These are phyloP conservation scores for Mortierella sp. DNA, from an alignment of 371 early-diverging fungal genomes.

Conservation along the genomic window DNA sequence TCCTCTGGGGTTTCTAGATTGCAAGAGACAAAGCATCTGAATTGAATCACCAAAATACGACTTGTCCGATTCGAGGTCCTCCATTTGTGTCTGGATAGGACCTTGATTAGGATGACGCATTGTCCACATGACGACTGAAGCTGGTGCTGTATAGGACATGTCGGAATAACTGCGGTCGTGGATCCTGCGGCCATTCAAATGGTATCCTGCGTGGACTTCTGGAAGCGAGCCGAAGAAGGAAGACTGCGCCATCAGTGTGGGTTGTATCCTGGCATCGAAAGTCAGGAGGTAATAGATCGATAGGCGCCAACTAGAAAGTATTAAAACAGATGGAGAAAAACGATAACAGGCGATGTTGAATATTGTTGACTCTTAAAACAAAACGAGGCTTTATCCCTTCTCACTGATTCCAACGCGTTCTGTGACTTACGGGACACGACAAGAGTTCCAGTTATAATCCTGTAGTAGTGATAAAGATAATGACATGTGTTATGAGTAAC, in stretches of 20 bases:
- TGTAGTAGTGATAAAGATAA: background rate
- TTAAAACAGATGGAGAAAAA: background rate
- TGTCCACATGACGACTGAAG: slow-evolving; percentile 68
- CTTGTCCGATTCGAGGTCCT: slow-evolving; percentile 61
- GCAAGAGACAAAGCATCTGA: slow-evolving; percentile 67
- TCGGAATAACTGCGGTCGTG: slow-evolving; percentile 65
- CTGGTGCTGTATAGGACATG: slow-evolving; percentile 75
- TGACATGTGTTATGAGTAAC: background rate
- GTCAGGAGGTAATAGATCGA: slow-evolving; percentile 72
- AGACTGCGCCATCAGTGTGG: slow-evolving; percentile 63
- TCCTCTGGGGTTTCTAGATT: slow-evolving; percentile 58
- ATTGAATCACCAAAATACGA: slow-evolving; percentile 77
- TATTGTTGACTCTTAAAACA: background rate
- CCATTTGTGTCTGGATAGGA: slow-evolving; percentile 63
- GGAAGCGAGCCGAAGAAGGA: slow-evolving; percentile 69
- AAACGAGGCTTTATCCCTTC: background rate
- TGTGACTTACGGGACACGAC: slow-evolving; percentile 56
- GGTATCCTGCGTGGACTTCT: slow-evolving; percentile 69
- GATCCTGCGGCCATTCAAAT: slow-evolving; percentile 64
- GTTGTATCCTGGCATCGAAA: slow-evolving; percentile 65
- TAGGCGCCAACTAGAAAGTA: slow-evolving; percentile 63
- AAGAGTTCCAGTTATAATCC: slow-evolving; percentile 58
- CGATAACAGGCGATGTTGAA: background rate
- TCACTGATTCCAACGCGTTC: background rate
- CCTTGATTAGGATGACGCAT: slow-evolving; percentile 62